Base-by-base conservation (phyloP, 495 filamentous ascomycete genomes). In the Cudoniella acicularis region DNA sequence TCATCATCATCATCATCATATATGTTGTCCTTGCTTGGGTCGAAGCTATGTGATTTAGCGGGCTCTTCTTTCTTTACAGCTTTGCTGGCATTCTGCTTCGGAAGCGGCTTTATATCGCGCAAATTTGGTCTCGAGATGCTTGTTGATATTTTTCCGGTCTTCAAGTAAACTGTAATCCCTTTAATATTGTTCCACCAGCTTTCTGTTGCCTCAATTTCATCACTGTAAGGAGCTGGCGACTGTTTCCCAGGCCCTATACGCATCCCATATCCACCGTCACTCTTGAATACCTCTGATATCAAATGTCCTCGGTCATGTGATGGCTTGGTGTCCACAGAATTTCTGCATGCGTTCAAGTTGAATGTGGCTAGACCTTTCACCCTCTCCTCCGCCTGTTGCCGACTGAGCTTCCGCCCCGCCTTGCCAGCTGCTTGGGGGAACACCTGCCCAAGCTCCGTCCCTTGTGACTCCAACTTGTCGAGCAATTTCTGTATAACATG, bases 401-500 rank as follows among this genome's bases (percentile, higher is more conserved):
- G 69, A 21, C 72, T 71, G 2, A 74, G 57, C 56, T 70, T 79
- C 54, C 74, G 70, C 11, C 61, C 60, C 1, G 10, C 36, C 53
- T 79, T 82, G 10, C 81, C 77, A 2, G 80, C 76, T 18, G 83
- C 79, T 16, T 83, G 79, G 16, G 86, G 87, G 72, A 96, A 90
- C 1, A 92, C 77, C 21, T 81, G 76, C 13, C 83, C 82, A 3
- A 93, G 70, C 25, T 91, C 88, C 1, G 82, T 77, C 0, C 85
- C 82, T 47, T 83, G 80, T 0, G 82, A 74, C 57, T 90, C 87
- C n/a, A 94, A 74, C 64, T 89, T 91, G 68, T 95, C 90, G 9
- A 90, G 74, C 21, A 96, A 66, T 57, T 86, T 89, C 17, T 78
- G 75, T 56, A 96, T 89, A 17, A 90, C 80, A 63, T 76, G 81